Conservation (phyloP, 2,329 filamentous ascomycete genomes). For the Beauveria brongniartii region DNA sequence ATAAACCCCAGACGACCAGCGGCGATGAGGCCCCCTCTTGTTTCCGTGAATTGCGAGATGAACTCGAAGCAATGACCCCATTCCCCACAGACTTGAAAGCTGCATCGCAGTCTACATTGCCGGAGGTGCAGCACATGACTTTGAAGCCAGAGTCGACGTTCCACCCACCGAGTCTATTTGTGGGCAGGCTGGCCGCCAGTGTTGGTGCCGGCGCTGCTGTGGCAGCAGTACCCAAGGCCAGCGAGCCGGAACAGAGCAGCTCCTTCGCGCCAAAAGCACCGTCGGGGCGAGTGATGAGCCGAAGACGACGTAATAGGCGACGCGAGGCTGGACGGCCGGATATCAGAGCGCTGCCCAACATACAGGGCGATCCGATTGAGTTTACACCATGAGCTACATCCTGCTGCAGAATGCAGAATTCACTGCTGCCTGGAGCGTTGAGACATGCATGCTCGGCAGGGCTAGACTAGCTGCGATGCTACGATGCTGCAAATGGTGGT, state of each 20-base stretch:
- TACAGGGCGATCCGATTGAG: slow-evolving; percentile 27
- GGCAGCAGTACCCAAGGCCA: neutral
- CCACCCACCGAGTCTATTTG: slow-evolving; percentile 24
- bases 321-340: slow-evolving; percentile 23
- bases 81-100: slow-evolving; percentile 10
- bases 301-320: slow-evolving; percentile 14
- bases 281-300: slow-evolving; percentile 9
- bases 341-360: slow-evolving; percentile 25
- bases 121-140: slow-evolving; percentile 3
- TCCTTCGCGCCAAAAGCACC: neutral
- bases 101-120: slow-evolving; percentile 8
- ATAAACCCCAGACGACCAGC: neutral
- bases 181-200: slow-evolving; percentile 20
- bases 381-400: neutral
- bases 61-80: neutral
- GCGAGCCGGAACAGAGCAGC: neutral
- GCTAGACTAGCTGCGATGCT: slow-evolving; percentile 1
- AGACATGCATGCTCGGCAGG: slow-evolving; percentile 8
- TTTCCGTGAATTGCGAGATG: neutral
- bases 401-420: neutral
- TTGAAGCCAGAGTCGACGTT: slow-evolving; percentile 19
- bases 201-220: neutral
- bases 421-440: neutral
- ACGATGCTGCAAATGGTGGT: neutral
- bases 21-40: neutral